Conservation (phyloP, 768 basidiomycete genomes). For the Boletus reticuloceps region DNA sequence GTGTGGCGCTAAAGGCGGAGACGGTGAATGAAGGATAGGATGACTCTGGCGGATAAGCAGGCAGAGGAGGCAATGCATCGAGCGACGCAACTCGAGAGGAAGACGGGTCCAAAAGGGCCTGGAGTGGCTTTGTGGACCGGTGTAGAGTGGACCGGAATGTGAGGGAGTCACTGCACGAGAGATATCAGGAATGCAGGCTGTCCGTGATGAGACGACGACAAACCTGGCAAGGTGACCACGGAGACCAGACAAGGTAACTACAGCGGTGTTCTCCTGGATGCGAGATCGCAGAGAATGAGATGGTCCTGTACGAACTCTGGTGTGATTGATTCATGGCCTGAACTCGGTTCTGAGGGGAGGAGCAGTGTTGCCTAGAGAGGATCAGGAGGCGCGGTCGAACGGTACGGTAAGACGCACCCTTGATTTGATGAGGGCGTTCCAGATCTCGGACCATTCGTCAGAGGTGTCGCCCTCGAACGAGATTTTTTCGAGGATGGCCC, state of each 20-base stretch:
- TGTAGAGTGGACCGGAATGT: conserved; percentile 45
- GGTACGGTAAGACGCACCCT: conserved; percentile 50
- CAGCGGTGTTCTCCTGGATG: conserved; percentile 44
- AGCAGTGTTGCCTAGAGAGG: conserved; percentile 68
- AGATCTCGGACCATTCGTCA: conserved; percentile 69
- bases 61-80: conserved; percentile 54
- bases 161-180: conserved; percentile 31
- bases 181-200: conserved; percentile 31
- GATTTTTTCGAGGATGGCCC: conserved; percentile 75
- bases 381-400: background rate
- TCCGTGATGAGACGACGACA: conserved; percentile 20
- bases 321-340: conserved; percentile 55
- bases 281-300: conserved; percentile 61
- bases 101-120: conserved; percentile 34
- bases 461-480: conserved; percentile 48
- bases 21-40: conserved; percentile 50
- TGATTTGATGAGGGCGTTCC: conserved; percentile 57
- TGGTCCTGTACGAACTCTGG: conserved; percentile 84
- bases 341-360: conserved; percentile 63
- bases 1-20: conserved; percentile 36
- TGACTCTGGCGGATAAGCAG: conserved; percentile 34
- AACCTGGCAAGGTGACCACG: conserved; percentile 68
- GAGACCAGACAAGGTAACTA: conserved; percentile 83
- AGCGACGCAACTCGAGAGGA: conserved; percentile 36
- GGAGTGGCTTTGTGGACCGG: conserved; percentile 40